Evolutionary conservation across 306 rosid genomes (phyloP), one percentile per base, ranked within the genome.

Genomic region (Parietaria judaica): DNA sequence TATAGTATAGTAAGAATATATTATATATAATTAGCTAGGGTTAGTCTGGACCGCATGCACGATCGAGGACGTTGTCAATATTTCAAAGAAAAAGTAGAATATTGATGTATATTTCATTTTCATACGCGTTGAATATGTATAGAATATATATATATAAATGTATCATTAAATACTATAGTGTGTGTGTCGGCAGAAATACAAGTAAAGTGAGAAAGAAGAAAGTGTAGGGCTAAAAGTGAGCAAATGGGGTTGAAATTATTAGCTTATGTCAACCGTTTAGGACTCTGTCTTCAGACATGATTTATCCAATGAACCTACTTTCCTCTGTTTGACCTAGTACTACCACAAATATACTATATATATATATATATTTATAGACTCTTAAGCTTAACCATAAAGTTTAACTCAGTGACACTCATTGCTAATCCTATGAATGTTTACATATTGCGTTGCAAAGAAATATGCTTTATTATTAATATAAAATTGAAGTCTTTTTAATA

Each of bases 251-350:
- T 58, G 12, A 16, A 49, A 64, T 52, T 64, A 63, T 66, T 69
- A 63, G 47, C 43, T 38, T 13, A 47, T 79, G 85, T 82, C 84
- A 39, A 63, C 82, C 11, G 37, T 51, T 52, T 6, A 48, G 71
- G 78, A 56, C 77, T 58, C 63, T 67, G 51, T 37, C 61, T 54
- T 10, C 11, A 37, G 65, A 74, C 80, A 66, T 23, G n/a, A 17
- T 71, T 57, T 52, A 63, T 69, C 71, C 51, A 79, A 69, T 70
- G 23, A 54, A 65, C 35, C 45, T 5, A n/a, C 53, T 54, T 23
- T 3, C 51, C 15, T 48, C 23, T 14, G 49, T 37, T 43, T 60
- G 47, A 49, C 67, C 23, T 5, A 57, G 46, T n/a, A 39, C 23
- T 1, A 48, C 10, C 45, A 41, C 9, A 41, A 5, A 41, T 41